Evolutionary conservation across 805 yeast species (phyloP).

Genomic region (Kodamaea hsintzibuensis): DNA sequence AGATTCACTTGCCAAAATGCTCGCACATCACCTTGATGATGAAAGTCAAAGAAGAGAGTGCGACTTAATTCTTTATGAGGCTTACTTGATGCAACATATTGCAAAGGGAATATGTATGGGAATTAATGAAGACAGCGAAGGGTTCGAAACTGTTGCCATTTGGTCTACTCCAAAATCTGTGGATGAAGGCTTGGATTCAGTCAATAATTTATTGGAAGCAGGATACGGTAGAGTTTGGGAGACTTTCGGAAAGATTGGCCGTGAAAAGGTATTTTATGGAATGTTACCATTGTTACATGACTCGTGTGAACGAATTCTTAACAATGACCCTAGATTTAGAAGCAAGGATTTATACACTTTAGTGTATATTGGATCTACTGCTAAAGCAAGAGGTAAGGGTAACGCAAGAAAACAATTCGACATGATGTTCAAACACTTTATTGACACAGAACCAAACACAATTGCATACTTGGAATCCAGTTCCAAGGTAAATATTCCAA

Average conservation of each 20-base stretch:
- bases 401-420: conserved; percentile 52
- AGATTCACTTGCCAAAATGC: conserved; percentile 36
- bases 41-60: conserved; percentile 18
- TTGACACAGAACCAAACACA: conserved; percentile 41
- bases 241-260: conserved; percentile 48
- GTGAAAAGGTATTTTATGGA: conserved; percentile 49
- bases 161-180: conserved; percentile 52
- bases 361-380: conserved; percentile 47
- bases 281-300: conserved; percentile 54
- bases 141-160: conserved; percentile 54
- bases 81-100: conserved; percentile 52
- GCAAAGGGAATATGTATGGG: conserved; percentile 51
- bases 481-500: conserved; percentile 45
- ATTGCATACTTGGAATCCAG: conserved; percentile 53
- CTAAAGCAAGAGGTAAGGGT: conserved; percentile 55
- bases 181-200: conserved; percentile 44
- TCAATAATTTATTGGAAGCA: conserved; percentile 48
- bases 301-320: conserved; percentile 44
- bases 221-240: conserved; percentile 56
- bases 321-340: conserved; percentile 39
- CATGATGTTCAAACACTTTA: conserved; percentile 45
- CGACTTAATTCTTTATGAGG: conserved; percentile 48
- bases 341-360: conserved; percentile 42
- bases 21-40: conserved; percentile 26
- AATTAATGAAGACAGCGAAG: conserved; percentile 42